These are phyloP conservation scores for Dictyostelium firmibasis DNA, from an alignment of 78 protist species.

Conservation along the genomic window DNA sequence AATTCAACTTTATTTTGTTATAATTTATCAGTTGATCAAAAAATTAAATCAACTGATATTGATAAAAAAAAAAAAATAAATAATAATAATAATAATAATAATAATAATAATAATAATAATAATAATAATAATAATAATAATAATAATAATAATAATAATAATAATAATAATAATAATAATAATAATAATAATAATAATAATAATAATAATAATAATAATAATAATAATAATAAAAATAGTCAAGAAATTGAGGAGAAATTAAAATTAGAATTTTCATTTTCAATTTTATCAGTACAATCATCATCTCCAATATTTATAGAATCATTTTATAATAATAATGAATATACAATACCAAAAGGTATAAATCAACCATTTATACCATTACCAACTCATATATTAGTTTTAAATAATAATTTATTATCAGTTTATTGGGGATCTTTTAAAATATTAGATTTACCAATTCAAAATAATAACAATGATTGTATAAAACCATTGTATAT, in stretches of 20 bases:
- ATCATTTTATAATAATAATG: constrained; percentile 25
- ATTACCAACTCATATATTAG: neutral
- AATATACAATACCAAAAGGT: constrained; percentile 3
- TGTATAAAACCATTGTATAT: neutral
- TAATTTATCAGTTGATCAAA: neutral
- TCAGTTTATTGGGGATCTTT: constrained; percentile 23
- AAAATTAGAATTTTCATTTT: neutral
- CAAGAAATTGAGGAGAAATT: neutral
- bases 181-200: neutral
- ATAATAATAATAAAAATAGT: neutral
- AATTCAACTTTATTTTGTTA: neutral
- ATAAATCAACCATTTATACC: neutral
- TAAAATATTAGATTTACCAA: constrained; percentile 1
- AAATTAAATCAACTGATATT: neutral
- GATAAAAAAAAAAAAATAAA: too few species aligned
- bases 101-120: neutral
- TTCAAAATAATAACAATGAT: neutral
- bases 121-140: neutral
- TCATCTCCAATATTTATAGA: constrained; percentile 9
- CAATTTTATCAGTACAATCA: neutral
- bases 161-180: neutral
- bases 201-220: neutral
- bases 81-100: constrained; percentile 1
- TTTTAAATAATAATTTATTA: neutral
- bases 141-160: neutral